A percentile compares a stretch with the other conserved stretches of the same genome.
Conservation (phyloP, 1,139 yeast species). For the Protomyces lactucae-debilis region DNA sequence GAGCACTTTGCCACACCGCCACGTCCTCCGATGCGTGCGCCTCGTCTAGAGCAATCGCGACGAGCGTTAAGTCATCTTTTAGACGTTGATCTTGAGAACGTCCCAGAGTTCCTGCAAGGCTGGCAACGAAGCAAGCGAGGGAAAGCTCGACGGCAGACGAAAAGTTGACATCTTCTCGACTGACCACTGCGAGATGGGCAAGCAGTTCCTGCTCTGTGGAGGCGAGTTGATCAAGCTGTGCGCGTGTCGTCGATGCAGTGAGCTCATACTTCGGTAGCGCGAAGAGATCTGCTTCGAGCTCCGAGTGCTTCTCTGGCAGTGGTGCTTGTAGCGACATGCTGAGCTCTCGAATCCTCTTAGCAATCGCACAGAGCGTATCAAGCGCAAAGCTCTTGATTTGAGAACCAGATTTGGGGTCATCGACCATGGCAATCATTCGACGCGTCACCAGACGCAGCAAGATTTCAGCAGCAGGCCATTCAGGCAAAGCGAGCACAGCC, state of each 20-base stretch:
- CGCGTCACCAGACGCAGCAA: slow-evolving; percentile 35
- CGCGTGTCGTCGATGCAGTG: background rate
- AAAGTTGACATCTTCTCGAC: background rate
- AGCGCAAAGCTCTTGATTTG: slow-evolving; percentile 49
- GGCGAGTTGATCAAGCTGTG: background rate
- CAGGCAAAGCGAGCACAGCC: slow-evolving; percentile 49
- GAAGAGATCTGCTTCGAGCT: background rate
- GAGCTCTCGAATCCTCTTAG: slow-evolving; percentile 44
- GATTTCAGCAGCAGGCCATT: slow-evolving; percentile 57
- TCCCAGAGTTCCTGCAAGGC: background rate
- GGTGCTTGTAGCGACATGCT: slow-evolving; percentile 36
- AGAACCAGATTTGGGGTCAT: slow-evolving; percentile 41
- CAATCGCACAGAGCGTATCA: slow-evolving; percentile 56
- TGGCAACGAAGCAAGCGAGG: background rate
- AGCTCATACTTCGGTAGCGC: slow-evolving; percentile 28
- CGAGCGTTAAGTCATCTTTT: background rate
- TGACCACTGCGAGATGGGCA: background rate
- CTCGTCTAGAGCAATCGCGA: background rate
- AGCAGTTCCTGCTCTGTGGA: background rate
- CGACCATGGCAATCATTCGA: slow-evolving; percentile 36
- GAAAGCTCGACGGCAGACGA: background rate
- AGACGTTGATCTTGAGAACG: background rate
- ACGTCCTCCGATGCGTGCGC: background rate
- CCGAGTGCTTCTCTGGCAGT: slow-evolving; percentile 32
- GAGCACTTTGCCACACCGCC: background rate